Conservation (phyloP, 139 green algal genomes). For the Chlamydomonas sphaeroides region DNA sequence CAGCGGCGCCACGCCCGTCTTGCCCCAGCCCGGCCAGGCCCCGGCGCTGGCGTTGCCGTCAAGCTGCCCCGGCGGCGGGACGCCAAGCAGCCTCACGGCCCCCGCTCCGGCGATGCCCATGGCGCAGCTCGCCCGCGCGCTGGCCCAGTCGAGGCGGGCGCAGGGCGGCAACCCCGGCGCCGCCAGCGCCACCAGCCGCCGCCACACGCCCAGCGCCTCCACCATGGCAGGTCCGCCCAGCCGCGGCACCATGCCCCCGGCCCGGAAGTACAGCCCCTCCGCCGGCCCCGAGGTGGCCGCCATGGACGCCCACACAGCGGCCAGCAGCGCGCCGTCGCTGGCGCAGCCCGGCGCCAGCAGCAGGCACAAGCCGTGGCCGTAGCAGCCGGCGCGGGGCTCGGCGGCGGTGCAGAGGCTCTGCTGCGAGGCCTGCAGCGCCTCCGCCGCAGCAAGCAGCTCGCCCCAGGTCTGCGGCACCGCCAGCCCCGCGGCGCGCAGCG, state of each 20-base stretch:
- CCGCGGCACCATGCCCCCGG: not conserved
- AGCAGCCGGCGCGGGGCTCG: not conserved
- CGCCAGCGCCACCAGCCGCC: not conserved
- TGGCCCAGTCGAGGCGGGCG: not conserved
- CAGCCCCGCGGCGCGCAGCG: not conserved
- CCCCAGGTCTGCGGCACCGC: not conserved
- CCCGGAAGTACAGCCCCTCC: constrained; percentile 1
- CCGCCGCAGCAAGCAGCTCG: not conserved
- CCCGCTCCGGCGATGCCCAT: constrained; percentile 16
- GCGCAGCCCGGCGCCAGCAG: constrained; percentile 11
- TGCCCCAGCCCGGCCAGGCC: not conserved
- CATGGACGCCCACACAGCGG: constrained; percentile 17
- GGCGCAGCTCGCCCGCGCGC: not conserved
- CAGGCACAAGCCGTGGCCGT: constrained; percentile 20
- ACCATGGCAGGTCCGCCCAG: not conserved
- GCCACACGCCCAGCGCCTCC: not conserved
- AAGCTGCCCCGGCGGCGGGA: not conserved
- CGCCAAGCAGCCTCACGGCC: not conserved
- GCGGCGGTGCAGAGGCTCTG: not conserved
- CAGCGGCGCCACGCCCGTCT: not conserved
- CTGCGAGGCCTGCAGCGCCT: not conserved
- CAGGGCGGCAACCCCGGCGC: not conserved
- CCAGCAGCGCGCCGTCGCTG: constrained; percentile 17
- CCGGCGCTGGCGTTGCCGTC: not conserved
- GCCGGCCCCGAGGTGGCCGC: not conserved